Evolutionary conservation across 1,284 basidiomycete genomes (phyloP).

Genomic region (Cryptococcus sp.): DNA sequence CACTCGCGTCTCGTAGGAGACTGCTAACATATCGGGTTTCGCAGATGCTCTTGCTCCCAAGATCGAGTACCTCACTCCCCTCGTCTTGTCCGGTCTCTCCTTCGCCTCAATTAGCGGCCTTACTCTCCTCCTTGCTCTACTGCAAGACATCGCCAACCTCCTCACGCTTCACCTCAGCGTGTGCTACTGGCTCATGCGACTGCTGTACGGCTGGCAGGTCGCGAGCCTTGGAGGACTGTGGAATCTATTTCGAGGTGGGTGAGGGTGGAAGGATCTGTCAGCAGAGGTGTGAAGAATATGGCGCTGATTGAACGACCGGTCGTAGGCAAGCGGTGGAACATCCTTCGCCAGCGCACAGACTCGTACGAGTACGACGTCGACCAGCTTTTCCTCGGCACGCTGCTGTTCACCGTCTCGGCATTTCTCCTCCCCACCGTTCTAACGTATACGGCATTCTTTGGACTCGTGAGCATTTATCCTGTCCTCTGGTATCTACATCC

Average conservation of each 20-base stretch:
- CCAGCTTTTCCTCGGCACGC: conserved; percentile 88
- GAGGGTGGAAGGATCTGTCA: no score
- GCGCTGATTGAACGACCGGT: no score
- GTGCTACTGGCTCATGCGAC: conserved; percentile 65
- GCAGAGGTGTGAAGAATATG: no score
- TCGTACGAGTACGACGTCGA: conserved; percentile 89
- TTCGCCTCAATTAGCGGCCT: conserved; percentile 25
- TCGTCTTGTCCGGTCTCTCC: conserved; percentile 11
- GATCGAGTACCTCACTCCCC: conserved; percentile 8
- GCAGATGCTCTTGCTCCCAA: conserved; percentile 17
- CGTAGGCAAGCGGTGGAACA: conserved; percentile 79
- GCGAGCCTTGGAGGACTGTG: conserved; percentile 68
- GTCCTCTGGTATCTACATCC: no score
- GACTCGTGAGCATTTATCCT: conserved; percentile 56
- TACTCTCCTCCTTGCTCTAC: conserved; percentile 30
- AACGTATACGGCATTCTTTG: conserved; percentile 80
- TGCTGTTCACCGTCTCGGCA: conserved; percentile 85
- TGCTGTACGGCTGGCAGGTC: conserved; percentile 64
- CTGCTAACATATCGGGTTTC: neutral
- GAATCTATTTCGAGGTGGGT: conserved; percentile 87
- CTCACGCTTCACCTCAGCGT: conserved; percentile 70
- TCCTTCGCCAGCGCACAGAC: conserved; percentile 73
- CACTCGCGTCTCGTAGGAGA: neutral
- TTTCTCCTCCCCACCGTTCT: conserved; percentile 89
- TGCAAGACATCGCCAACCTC: conserved; percentile 30